Percentiles rank a stretch among this genome's conserved stretches.
These are phyloP conservation scores for Aethionema arabicum DNA, from an alignment of 345 rosid genomes.

Conservation along the genomic window DNA sequence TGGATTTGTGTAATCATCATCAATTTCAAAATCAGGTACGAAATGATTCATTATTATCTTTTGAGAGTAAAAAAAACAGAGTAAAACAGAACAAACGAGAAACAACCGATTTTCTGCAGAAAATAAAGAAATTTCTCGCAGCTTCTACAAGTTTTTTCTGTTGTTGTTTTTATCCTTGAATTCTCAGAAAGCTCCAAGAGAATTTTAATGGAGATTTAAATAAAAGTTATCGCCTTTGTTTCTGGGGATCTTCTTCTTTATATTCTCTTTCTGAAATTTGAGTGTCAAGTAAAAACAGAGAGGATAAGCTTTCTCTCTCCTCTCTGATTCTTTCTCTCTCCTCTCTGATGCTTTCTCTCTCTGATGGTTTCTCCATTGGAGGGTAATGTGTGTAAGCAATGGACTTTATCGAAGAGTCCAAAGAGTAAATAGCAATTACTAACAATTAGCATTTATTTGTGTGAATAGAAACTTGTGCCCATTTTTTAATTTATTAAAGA, in stretches of 20 bases:
- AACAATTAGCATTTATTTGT: background rate
- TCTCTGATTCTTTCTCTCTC: background rate
- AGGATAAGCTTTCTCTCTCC: slow-evolving; percentile 19
- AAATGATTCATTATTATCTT: slow-evolving; percentile 46
- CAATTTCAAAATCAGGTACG: slow-evolving; percentile 71
- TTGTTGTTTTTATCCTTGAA: background rate
- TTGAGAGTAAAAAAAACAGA: background rate
- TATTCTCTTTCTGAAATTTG: too few relatives aligned
- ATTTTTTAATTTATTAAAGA: background rate
- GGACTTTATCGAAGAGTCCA: too few relatives aligned
- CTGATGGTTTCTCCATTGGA: too few relatives aligned
- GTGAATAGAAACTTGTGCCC: slow-evolving; percentile 23
- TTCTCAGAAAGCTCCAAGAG: slow-evolving; percentile 11
- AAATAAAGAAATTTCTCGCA: too few relatives aligned
- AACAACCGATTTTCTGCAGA: too few relatives aligned
- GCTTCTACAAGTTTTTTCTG: too few relatives aligned
- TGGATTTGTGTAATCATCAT: slow-evolving; percentile 41
- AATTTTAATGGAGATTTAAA: slow-evolving; percentile 12
- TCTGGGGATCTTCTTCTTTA: slow-evolving; percentile 8
- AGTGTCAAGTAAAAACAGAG: background rate
- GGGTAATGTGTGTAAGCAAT: too few relatives aligned
- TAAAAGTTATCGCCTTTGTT: slow-evolving; percentile 4
- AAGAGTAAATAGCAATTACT: too few relatives aligned
- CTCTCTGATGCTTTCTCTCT: too few relatives aligned
- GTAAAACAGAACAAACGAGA: background rate